phyloP scores from a whole-genome alignment of 2,329 filamentous ascomycete genomes.

The Scedosporium aurantiacum region DNA sequence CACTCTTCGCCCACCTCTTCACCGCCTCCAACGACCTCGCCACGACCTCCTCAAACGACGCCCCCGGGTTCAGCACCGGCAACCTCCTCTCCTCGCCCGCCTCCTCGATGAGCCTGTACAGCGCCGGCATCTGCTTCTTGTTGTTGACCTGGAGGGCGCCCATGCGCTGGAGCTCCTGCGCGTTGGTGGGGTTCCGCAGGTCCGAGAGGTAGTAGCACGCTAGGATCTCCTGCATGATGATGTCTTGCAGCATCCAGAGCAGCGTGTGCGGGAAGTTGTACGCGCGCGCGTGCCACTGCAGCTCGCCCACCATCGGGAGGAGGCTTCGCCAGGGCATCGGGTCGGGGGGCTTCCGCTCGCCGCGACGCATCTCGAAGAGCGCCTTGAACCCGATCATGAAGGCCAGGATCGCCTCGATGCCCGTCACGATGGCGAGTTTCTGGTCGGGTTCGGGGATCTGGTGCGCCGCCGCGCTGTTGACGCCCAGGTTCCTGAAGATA shows the following conservation, averaged over 20 bases:
- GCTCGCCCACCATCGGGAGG: conserved; percentile 30
- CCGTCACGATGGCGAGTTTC: conserved; percentile 30
- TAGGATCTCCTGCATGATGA: conserved; percentile 34
- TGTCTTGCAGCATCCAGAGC: conserved; percentile 30
- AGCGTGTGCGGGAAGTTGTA: conserved; percentile 30
- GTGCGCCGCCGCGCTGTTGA: conserved; percentile 14
- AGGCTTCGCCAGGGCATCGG: conserved; percentile 30
- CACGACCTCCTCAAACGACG: conserved; percentile 56
- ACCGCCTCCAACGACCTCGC: not conserved
- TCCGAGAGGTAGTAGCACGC: conserved; percentile 14
- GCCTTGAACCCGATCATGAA: conserved; percentile 45
- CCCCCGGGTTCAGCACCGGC: conserved; percentile 22
- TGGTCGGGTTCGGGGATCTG: conserved; percentile 21
- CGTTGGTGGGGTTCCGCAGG: not conserved
- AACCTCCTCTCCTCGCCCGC: not conserved
- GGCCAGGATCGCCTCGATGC: conserved; percentile 37
- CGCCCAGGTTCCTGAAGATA: conserved; percentile 19
- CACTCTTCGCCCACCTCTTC: conserved; percentile 6
- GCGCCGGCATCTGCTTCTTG: not conserved
- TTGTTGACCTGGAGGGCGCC: not conserved
- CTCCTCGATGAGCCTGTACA: conserved; percentile 1
- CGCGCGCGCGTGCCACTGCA: conserved; percentile 22
- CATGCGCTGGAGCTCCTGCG: conserved; percentile 9
- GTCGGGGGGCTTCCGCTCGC: conserved; percentile 33
- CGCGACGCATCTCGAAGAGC: conserved; percentile 30